Conservation (phyloP, 306 rosid species). For the Malus fusca region DNA sequence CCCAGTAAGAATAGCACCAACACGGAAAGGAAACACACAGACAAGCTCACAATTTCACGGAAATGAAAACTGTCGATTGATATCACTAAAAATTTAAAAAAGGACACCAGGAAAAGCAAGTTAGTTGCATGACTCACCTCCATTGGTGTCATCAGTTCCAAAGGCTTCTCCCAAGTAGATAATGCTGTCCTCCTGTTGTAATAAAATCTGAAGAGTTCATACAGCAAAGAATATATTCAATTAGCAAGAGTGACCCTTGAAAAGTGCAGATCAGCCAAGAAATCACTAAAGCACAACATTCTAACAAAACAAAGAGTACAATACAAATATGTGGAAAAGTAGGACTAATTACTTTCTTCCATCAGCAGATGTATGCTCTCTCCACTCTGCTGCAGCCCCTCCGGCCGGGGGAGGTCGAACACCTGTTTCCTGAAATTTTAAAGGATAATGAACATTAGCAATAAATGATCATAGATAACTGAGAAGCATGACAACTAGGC, state of each 20-base stretch:
- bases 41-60: conserved; percentile 6
- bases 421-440: conserved; percentile 41
- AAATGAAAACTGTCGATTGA: conserved; percentile 11
- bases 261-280: neutral
- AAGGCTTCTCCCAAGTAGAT: conserved; percentile 95
- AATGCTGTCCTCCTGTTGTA: conserved; percentile 70
- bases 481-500: neutral
- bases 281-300: neutral
- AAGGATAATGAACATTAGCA: neutral
- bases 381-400: conserved; percentile 66
- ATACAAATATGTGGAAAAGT: neutral
- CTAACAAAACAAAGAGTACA: neutral
- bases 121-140: conserved; percentile 64
- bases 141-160: conserved; percentile 74
- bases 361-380: conserved; percentile 72
- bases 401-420: conserved; percentile 26
- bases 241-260: neutral
- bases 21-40: neutral
- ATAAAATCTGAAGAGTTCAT: conserved; percentile 55
- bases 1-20: neutral
- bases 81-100: neutral
- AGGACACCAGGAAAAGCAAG: conserved; percentile 16
- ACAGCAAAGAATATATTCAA: neutral
- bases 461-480: neutral
- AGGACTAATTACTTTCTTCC: conserved; percentile 66